A percentile compares a stretch with the other conserved stretches of the same genome.
Conservation (phyloP, 768 basidiomycete species). For the Suillus occidentalis region DNA sequence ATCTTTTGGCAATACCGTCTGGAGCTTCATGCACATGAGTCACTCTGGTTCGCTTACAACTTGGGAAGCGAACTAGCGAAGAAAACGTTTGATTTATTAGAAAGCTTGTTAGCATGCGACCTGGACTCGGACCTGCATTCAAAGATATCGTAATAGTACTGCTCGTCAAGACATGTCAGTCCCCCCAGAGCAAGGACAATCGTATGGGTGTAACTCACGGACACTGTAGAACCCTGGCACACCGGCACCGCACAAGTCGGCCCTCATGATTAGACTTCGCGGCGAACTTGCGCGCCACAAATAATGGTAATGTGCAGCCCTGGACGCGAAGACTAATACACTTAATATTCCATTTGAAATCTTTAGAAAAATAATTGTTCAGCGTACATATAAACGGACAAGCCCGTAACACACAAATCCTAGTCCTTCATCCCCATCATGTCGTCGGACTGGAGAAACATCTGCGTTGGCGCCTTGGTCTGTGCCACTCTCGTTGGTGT, state of each 20-base stretch:
- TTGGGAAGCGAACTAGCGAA: background rate
- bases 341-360: background rate
- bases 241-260: too few relatives aligned
- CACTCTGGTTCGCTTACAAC: background rate
- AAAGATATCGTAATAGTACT: background rate
- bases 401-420: background rate
- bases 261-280: background rate
- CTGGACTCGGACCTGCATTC: background rate
- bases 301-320: background rate
- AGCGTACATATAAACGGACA: background rate
- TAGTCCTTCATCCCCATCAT: background rate
- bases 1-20: background rate
- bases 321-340: background rate
- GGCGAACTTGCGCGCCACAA: background rate
- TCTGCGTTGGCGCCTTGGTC: conserved; percentile 15
- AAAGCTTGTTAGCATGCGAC: background rate
- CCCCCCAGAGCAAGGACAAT: background rate
- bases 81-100: background rate
- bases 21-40: background rate
- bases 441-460: conserved; percentile 12
- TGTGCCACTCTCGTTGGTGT: conserved; percentile 10
- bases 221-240: background rate
- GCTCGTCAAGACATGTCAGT: background rate
- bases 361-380: background rate
- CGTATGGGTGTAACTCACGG: background rate